Conservation (phyloP, 495 filamentous ascomycete genomes). For the Hypoxylon cercidicola region DNA sequence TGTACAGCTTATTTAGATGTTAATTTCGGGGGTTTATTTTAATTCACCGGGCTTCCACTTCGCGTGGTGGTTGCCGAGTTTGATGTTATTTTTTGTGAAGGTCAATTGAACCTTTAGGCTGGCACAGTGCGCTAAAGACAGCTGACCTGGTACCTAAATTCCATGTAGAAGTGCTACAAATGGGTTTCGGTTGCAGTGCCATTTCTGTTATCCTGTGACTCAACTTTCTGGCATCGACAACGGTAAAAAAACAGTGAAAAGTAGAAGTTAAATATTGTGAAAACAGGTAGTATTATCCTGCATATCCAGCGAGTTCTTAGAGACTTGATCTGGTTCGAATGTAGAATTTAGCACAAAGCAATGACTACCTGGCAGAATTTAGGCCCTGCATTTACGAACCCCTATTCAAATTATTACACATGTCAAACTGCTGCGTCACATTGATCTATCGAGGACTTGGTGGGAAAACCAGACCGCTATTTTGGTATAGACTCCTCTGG, state of each 20-base stretch:
- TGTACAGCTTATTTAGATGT: slow-evolving; percentile 9
- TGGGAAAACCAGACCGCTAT: neutral
- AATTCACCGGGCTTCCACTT: neutral
- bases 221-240: neutral
- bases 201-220: neutral
- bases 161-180: neutral
- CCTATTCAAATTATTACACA: neutral
- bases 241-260: slow-evolving; percentile 4
- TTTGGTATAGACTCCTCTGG: neutral
- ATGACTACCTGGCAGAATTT: too few relatives aligned
- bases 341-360: neutral
- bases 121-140: slow-evolving; percentile 28
- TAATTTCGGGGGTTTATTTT: neutral
- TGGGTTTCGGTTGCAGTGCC: neutral
- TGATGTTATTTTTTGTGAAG: slow-evolving; percentile 5
- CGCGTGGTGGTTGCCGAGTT: slow-evolving; percentile 16
- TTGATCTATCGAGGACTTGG: neutral
- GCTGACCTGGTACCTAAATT: too few relatives aligned
- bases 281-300: neutral
- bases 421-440: neutral
- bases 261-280: too few relatives aligned
- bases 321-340: neutral
- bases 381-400: too few relatives aligned
- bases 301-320: neutral
- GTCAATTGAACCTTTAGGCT: neutral